Percentiles rank a stretch among this genome's conserved stretches.
Evolutionary conservation across 73 alveolate species (phyloP).

Genomic region (Paramecium tetraurelia): DNA sequence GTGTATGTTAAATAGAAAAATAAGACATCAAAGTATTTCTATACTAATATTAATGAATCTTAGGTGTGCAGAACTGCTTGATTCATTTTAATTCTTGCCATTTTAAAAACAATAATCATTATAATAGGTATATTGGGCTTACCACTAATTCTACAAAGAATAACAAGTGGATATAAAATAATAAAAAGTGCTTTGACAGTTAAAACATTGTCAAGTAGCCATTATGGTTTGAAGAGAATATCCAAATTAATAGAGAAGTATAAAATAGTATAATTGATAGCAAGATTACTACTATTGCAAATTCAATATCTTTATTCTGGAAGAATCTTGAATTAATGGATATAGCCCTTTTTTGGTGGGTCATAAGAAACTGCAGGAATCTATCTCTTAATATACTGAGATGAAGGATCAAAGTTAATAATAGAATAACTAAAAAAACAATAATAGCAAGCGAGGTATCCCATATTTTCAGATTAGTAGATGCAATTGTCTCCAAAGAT

Average conservation of each 20-base stretch:
- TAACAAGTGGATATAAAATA: not conserved
- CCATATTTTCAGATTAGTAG: not conserved
- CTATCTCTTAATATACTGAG: not conserved
- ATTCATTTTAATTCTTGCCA: not conserved
- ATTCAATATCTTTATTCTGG: not conserved
- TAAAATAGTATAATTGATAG: not conserved
- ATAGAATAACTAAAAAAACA: not conserved
- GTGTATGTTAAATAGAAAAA: not conserved
- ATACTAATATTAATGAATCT: not conserved
- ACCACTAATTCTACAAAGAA: not conserved
- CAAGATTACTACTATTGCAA: not conserved
- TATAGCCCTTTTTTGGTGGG: not conserved
- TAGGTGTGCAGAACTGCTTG: conserved; percentile 15
- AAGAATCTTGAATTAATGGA: not conserved
- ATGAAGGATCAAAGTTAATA: not conserved
- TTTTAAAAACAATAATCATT: not conserved
- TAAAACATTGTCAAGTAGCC: conserved; percentile 26
- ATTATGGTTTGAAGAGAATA: conserved; percentile 18
- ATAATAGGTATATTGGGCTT: conserved; percentile 27
- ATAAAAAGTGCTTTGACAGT: conserved; percentile 3
- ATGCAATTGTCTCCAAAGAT: not conserved
- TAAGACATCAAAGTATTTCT: not conserved
- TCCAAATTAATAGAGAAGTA: not conserved
- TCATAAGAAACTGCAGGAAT: conserved; percentile 16
- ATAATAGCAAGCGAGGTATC: not conserved